These are phyloP conservation scores for Candida tibetensis DNA, from an alignment of 805 yeast species.

Conservation along the genomic window DNA sequence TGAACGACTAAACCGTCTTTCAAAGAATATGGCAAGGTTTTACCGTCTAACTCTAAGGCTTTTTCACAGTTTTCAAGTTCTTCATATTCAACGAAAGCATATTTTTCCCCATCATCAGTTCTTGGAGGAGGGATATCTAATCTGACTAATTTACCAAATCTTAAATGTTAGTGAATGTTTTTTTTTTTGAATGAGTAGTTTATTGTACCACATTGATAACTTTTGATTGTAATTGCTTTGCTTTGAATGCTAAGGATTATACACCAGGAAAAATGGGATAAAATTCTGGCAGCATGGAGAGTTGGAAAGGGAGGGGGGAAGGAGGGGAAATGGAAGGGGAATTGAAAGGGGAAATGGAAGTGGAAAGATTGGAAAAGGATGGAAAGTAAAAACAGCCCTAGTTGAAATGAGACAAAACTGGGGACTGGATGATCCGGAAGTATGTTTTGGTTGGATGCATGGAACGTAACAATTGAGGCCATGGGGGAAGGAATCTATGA, in stretches of 20 bases:
- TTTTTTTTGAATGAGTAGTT: constrained; percentile 2
- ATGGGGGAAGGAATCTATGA: constrained; percentile 6
- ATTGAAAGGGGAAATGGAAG: neutral
- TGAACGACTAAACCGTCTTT: constrained; percentile 48
- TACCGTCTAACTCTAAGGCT: constrained; percentile 49
- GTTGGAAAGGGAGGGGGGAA: constrained; percentile 4
- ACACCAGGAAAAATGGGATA: too few species aligned
- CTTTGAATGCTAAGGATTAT: too few species aligned
- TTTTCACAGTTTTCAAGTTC: constrained; percentile 51
- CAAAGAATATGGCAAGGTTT: constrained; percentile 41
- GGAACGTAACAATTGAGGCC: too few species aligned
- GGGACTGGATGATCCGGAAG: constrained; percentile 3
- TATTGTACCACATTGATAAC: neutral
- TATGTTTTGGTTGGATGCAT: too few species aligned
- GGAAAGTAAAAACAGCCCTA: constrained; percentile 5
- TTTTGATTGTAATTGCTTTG: constrained; percentile 1
- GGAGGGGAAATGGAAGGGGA: constrained; percentile 5
- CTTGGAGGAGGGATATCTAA: constrained; percentile 64
- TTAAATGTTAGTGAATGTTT: constrained; percentile 18
- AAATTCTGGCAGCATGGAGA: too few species aligned
- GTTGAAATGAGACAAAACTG: constrained; percentile 5
- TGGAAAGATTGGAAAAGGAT: constrained; percentile 4
- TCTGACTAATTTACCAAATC: constrained; percentile 56
- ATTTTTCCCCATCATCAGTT: constrained; percentile 56
- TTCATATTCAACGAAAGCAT: constrained; percentile 61